These are phyloP conservation scores for Staphylotrichum tortipilum DNA, from an alignment of 495 filamentous ascomycete genomes.

Conservation along the genomic window DNA sequence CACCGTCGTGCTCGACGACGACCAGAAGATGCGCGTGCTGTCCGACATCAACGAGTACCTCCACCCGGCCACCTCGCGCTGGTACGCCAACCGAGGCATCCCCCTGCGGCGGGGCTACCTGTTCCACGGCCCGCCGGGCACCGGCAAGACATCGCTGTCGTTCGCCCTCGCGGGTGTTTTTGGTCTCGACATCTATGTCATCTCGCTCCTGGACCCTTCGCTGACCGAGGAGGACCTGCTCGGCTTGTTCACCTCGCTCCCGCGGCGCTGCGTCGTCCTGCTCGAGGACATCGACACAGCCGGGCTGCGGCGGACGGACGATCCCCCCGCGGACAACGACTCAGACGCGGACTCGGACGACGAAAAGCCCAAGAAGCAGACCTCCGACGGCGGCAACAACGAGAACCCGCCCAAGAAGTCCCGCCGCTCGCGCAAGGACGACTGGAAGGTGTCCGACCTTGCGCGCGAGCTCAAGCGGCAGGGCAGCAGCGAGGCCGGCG, in stretches of 20 bases:
- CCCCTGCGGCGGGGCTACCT: conserved; percentile 86
- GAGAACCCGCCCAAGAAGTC: conserved; percentile 7
- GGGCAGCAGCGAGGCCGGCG: conserved; percentile 9
- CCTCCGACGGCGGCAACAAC: conserved; percentile 6
- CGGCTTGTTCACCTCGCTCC: conserved; percentile 56
- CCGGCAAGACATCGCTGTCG: conserved; percentile 52
- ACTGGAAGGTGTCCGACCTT: conserved; percentile 30
- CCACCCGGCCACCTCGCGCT: conserved; percentile 58
- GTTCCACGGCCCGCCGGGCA: conserved; percentile 66
- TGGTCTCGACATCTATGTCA: conserved; percentile 59
- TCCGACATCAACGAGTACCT: conserved; percentile 85
- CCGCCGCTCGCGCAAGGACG: conserved; percentile 12
- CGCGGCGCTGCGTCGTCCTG: conserved; percentile 56
- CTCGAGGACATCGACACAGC: conserved; percentile 68
- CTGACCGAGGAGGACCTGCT: conserved; percentile 64
- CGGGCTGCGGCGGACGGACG: conserved; percentile 43
- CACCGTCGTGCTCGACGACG: conserved; percentile 72
- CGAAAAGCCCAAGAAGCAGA: too few species aligned
- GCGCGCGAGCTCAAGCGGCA: conserved; percentile 28
- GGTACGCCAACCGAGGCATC: conserved; percentile 81
- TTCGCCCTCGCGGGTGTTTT: conserved; percentile 64
- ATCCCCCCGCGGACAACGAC: not conserved
- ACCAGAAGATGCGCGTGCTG: conserved; percentile 63
- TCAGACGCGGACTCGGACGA: too few species aligned
- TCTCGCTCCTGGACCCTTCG: conserved; percentile 51